Percentiles rank a stretch among this genome's conserved stretches.
These are phyloP conservation scores for Microbotryum silenes-acaulis DNA, from an alignment of 1,284 basidiomycete species.

Conservation along the genomic window DNA sequence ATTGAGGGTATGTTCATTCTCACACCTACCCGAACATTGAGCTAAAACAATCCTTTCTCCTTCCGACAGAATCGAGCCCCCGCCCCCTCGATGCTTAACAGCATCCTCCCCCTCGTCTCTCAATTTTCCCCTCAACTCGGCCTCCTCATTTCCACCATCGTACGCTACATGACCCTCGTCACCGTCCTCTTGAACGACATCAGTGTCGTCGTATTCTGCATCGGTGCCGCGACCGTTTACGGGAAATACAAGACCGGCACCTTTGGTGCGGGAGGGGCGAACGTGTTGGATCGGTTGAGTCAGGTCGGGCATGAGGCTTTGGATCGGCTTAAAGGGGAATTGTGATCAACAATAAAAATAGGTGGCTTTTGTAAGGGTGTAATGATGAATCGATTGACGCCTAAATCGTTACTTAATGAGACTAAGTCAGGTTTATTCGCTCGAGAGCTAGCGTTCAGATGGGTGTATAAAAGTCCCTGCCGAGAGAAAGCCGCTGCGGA, in stretches of 20 bases:
- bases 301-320: background rate
- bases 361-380: background rate
- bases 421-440: too few relatives aligned
- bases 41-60: too few relatives aligned
- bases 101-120: slow-evolving; percentile 27
- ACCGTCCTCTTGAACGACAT: slow-evolving; percentile 29
- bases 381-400: background rate
- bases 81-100: slow-evolving; percentile 21
- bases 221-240: slow-evolving; percentile 11
- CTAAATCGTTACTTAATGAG: too few relatives aligned
- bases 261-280: background rate
- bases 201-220: slow-evolving; percentile 28
- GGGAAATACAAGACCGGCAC: slow-evolving; percentile 1
- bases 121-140: slow-evolving; percentile 30
- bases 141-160: slow-evolving; percentile 17
- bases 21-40: too few relatives aligned
- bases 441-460: too few relatives aligned
- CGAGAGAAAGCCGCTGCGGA: too few relatives aligned
- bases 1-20: slow-evolving; percentile 13
- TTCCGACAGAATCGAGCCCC: slow-evolving; percentile 17
- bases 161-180: slow-evolving; percentile 24
- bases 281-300: background rate
- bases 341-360: background rate
- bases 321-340: background rate
- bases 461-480: too few relatives aligned